Evolutionary conservation across 192 early-diverging fungal species (phyloP).

Genomic region (Funneliformis mosseae): DNA sequence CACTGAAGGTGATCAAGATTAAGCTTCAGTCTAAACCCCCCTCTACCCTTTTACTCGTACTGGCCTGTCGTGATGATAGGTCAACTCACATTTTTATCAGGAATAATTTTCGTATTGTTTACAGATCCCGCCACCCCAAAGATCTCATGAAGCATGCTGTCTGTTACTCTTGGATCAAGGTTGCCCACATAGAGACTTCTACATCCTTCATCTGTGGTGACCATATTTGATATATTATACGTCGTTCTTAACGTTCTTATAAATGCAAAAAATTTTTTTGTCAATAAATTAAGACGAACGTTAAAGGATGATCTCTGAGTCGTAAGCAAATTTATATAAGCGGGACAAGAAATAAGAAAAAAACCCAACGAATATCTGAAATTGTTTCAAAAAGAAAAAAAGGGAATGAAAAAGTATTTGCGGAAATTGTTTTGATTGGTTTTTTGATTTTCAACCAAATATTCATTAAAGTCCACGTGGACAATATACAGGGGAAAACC

Average conservation of each 20-base stretch:
- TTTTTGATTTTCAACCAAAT: background rate
- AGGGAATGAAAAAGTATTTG: background rate
- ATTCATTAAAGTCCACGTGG: background rate
- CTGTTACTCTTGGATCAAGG: conserved; percentile 80
- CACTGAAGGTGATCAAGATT: background rate
- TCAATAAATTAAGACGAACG: background rate
- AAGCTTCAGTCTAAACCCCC: background rate
- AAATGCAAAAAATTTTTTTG: background rate
- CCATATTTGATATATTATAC: background rate
- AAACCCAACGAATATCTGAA: background rate
- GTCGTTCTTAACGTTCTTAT: background rate
- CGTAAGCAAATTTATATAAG: background rate
- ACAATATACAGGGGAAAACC: background rate
- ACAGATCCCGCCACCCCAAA: conserved; percentile 69
- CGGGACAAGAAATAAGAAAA: background rate
- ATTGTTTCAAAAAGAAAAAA: background rate
- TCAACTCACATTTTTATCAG: conserved; percentile 66
- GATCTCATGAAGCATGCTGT: conserved; percentile 70
- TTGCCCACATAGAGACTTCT: conserved; percentile 85
- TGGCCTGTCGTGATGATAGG: conserved; percentile 9
- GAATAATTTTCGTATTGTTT: conserved; percentile 76
- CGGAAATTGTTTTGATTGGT: conserved; percentile 1
- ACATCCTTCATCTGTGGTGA: conserved; percentile 42
- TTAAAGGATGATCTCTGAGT: background rate
- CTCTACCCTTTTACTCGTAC: background rate